Conservation (phyloP, 768 basidiomycete genomes). For the Tulasnella sp. region DNA sequence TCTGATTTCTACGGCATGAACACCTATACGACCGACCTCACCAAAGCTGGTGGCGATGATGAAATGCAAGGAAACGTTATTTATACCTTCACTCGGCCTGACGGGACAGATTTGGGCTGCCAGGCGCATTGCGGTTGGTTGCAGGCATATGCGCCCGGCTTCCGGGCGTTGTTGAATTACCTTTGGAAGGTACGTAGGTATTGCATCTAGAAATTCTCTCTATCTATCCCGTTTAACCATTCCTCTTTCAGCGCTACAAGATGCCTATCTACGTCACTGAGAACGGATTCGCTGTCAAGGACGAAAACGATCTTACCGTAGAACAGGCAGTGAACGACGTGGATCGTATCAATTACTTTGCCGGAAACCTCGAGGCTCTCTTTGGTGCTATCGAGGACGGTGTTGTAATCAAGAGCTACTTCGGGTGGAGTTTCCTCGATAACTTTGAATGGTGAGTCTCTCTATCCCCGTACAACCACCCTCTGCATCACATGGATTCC, state of each 20-base stretch:
- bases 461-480: not conserved
- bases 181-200: conserved; percentile 45
- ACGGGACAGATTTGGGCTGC: conserved; percentile 50
- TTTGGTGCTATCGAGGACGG: conserved; percentile 52
- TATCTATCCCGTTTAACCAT: not conserved
- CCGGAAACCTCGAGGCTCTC: conserved; percentile 42
- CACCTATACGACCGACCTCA: conserved; percentile 55
- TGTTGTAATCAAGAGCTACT: conserved; percentile 49
- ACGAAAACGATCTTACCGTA: conserved; percentile 42
- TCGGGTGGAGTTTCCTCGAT: conserved; percentile 62
- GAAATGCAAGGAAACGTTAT: conserved; percentile 52
- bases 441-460: conserved; percentile 49
- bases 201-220: not conserved
- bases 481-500: not conserved
- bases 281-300: conserved; percentile 60
- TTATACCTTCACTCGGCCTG: conserved; percentile 49
- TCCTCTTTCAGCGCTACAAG: conserved; percentile 30
- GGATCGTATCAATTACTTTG: conserved; percentile 58
- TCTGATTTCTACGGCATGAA: conserved; percentile 66
- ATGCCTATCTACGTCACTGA: conserved; percentile 58
- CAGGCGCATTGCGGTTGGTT: conserved; percentile 55
- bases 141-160: conserved; percentile 57
- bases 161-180: conserved; percentile 59
- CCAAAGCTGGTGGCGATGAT: conserved; percentile 45
- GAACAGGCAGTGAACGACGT: conserved; percentile 43